Evolutionary conservation across 768 basidiomycete species (phyloP).

Genomic region (Hysterangium stoloniferum): DNA sequence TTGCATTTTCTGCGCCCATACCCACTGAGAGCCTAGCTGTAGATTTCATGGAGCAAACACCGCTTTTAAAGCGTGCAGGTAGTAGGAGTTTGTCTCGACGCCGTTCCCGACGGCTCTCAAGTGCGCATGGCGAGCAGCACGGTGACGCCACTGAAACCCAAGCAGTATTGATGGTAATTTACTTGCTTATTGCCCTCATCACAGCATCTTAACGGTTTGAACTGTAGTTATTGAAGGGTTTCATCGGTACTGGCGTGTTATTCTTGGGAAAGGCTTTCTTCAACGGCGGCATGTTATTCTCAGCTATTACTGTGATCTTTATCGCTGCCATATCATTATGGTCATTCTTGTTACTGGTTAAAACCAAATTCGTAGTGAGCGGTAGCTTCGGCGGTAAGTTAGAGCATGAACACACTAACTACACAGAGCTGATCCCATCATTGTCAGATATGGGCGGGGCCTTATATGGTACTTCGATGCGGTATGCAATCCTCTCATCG

Average conservation of each 20-base stretch:
- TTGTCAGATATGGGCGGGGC: conserved; percentile 83
- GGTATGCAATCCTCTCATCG: conserved; percentile 77
- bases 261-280: conserved; percentile 97
- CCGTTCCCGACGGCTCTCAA: conserved; percentile 14
- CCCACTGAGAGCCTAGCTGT: conserved; percentile 14
- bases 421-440: neutral
- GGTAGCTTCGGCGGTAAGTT: conserved; percentile 86
- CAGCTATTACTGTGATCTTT: conserved; percentile 60
- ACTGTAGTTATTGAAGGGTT: conserved; percentile 76
- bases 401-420: neutral
- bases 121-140: conserved; percentile 49
- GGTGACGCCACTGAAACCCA: conserved; percentile 89
- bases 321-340: conserved; percentile 86
- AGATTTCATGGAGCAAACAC: conserved; percentile 20
- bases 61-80: conserved; percentile 18
- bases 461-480: conserved; percentile 91
- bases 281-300: conserved; percentile 94
- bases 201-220: neutral
- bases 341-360: conserved; percentile 86
- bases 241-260: conserved; percentile 91
- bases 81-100: conserved; percentile 31
- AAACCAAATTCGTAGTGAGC: conserved; percentile 80
- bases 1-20: neutral
- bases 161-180: conserved; percentile 83
- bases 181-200: neutral